Evolutionary conservation across 768 basidiomycete species (phyloP), one percentile per base, ranked within the genome.

Genomic region (Boletus insuetus): DNA sequence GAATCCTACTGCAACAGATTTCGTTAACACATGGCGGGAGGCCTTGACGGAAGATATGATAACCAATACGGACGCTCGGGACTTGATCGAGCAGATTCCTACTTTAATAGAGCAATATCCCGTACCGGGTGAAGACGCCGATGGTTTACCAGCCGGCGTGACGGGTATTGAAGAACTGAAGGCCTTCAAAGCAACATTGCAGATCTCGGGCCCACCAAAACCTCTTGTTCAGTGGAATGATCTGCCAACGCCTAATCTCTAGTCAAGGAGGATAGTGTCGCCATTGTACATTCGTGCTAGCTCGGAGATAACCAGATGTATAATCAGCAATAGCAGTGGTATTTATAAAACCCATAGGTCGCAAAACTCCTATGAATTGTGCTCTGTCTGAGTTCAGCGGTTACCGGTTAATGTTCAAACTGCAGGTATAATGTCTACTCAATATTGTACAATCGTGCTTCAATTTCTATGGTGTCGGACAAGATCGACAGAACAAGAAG

Each of bases 171-270:
- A 86, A 54, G 86, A 93, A 64, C 66, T 84, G 32, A 75, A 80
- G 55, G 72, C 69, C 26, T 94, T 94, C 78, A 91, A 83, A 70
- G 77, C 79, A 29, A 69, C 76, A 10, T 70, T 95, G 48, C 65
- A 69, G 40, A 69, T 77, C 17, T 80, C 87, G 5, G 76, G 77
- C 26, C 78, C 79, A 57, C 81, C 88, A n/a, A 77, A 77, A 38
- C 85, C 91, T 3, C 74, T 93, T 59, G 85, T 85, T 1, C 73
- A 83, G 48, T 91, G 88, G 88, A 82, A 81, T 34, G 90, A 91
- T 73, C 74, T 89, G 50, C 87, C 87, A 19, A 67, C 73, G 7
- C 68, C 86, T 3, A 85, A 78, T 58, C 77, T 82, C 43, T 87
- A 71, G 77, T 29, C 10, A n/a, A 38, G 11, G 31, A 22, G 17